Percentiles rank a stretch among this genome's conserved stretches.
These are phyloP conservation scores for Penicillium chermesinum DNA, from an alignment of 495 filamentous ascomycete genomes.

Conservation along the genomic window DNA sequence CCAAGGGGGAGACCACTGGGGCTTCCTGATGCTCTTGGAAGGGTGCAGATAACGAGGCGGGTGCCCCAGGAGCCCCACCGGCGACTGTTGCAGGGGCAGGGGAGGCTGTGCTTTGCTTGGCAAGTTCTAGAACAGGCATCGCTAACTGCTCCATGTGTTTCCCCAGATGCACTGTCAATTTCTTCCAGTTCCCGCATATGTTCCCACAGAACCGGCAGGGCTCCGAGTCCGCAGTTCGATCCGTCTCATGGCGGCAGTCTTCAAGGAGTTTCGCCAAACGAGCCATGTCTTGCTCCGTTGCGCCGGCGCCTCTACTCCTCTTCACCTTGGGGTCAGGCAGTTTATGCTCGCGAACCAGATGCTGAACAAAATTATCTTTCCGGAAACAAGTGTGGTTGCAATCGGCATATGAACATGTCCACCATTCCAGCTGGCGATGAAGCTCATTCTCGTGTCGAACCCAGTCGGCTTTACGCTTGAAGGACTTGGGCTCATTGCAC, in stretches of 20 bases:
- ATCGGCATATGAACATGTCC: slow-evolving; percentile 76
- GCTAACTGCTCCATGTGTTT: slow-evolving; percentile 95
- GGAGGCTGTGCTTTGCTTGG: slow-evolving; percentile 35
- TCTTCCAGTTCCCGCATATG: slow-evolving; percentile 82
- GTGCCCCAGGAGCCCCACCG: slow-evolving; percentile 6
- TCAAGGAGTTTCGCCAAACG: slow-evolving; percentile 75
- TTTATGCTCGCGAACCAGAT: slow-evolving; percentile 92
- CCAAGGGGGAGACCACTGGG: not conserved
- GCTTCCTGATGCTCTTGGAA: slow-evolving; percentile 4
- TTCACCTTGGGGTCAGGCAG: slow-evolving; percentile 66
- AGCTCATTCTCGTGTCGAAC: slow-evolving; percentile 93
- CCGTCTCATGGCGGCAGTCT: slow-evolving; percentile 67
- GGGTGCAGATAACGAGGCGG: slow-evolving; percentile 9
- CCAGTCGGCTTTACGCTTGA: slow-evolving; percentile 98
- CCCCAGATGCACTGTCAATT: slow-evolving; percentile 89
- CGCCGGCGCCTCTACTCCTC: slow-evolving; percentile 31
- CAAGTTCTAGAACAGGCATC: slow-evolving; percentile 74
- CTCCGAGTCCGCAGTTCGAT: slow-evolving; percentile 64
- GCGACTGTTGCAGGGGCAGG: slow-evolving; percentile 3
- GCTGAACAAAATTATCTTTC: slow-evolving; percentile 93
- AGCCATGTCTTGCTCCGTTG: slow-evolving; percentile 52
- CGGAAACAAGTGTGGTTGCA: slow-evolving; percentile 83
- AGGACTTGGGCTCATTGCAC: slow-evolving; percentile 86
- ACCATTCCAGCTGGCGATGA: slow-evolving; percentile 90
- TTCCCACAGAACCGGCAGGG: slow-evolving; percentile 88